Percentiles rank a stretch among this genome's conserved stretches.
Conservation (phyloP, 805 yeast species). For the Nakazawaea populi region DNA sequence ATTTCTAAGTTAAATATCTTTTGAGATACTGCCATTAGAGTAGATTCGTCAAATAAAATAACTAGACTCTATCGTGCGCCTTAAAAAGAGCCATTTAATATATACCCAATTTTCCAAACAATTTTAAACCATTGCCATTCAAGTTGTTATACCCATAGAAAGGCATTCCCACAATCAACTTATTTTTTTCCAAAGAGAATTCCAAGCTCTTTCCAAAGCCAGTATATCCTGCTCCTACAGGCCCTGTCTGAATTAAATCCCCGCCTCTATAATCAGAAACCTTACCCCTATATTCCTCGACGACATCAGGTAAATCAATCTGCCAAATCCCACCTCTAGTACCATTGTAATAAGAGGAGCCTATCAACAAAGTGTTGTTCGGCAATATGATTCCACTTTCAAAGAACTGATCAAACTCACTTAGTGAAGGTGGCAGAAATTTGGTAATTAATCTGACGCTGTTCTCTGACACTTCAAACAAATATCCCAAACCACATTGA, state of each 20-base stretch:
- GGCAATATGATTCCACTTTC: conserved; percentile 12
- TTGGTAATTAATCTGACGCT: neutral
- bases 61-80: no score
- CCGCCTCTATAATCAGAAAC: neutral
- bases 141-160: conserved; percentile 27
- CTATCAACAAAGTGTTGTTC: conserved; percentile 17
- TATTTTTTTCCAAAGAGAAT: conserved; percentile 7
- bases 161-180: conserved; percentile 33
- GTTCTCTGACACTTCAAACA: conserved; percentile 13
- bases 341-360: conserved; percentile 18
- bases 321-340: conserved; percentile 45
- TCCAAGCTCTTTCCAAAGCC: conserved; percentile 40
- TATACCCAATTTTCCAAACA: conserved; percentile 27
- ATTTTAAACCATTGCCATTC: conserved; percentile 16
- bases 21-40: no score
- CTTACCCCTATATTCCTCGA: conserved; percentile 3
- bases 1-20: no score
- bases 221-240: conserved; percentile 25
- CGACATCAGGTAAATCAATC: conserved; percentile 19
- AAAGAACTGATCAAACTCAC: neutral
- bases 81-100: conserved; percentile 2
- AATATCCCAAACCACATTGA: conserved; percentile 36
- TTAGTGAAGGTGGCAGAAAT: conserved; percentile 11
- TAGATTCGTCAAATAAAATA: neutral
- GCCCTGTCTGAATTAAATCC: conserved; percentile 18